These are phyloP conservation scores for Ceratobasidium sp. DNA, from an alignment of 1,284 basidiomycete species.

Conservation along the genomic window DNA sequence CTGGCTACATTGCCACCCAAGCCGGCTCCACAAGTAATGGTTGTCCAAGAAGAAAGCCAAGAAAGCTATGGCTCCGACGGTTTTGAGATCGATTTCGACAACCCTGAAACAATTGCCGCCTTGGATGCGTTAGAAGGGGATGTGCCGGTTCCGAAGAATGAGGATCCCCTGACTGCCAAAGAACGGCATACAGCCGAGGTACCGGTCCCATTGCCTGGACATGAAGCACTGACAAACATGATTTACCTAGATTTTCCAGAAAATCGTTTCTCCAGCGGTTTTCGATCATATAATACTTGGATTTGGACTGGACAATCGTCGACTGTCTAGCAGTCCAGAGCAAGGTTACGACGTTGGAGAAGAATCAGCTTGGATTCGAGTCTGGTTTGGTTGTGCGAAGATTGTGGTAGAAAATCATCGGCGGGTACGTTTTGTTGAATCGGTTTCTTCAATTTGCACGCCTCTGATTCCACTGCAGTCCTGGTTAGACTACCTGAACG, in stretches of 20 bases:
- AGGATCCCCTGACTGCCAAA: constrained; percentile 28
- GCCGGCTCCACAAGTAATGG: constrained; percentile 48
- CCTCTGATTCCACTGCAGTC: no score
- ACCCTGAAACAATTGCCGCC: constrained; percentile 63
- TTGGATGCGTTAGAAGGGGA: constrained; percentile 53
- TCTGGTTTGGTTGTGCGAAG: constrained; percentile 78
- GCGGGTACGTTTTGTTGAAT: constrained; percentile 53
- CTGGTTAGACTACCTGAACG: constrained; percentile 31
- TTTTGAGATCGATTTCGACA: constrained; percentile 63
- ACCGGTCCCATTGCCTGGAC: background rate
- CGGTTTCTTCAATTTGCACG: no score
- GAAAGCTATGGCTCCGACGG: constrained; percentile 62
- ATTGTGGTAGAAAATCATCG: constrained; percentile 68
- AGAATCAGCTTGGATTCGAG: constrained; percentile 63
- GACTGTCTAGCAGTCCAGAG: constrained; percentile 46
- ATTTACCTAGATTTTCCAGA: constrained; percentile 60
- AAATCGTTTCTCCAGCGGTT: constrained; percentile 63
- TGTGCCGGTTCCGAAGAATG: background rate
- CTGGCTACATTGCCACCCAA: constrained; percentile 58
- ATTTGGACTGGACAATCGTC: constrained; percentile 49
- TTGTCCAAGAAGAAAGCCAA: constrained; percentile 77
- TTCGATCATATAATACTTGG: constrained; percentile 64
- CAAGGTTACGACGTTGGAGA: constrained; percentile 47
- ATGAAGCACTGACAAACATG: background rate
- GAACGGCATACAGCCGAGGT: constrained; percentile 50